A percentile compares a stretch with the other conserved stretches of the same genome.
These are phyloP conservation scores for Dipodascopsis uninucleata DNA, from an alignment of 805 yeast species.

Conservation along the genomic window DNA sequence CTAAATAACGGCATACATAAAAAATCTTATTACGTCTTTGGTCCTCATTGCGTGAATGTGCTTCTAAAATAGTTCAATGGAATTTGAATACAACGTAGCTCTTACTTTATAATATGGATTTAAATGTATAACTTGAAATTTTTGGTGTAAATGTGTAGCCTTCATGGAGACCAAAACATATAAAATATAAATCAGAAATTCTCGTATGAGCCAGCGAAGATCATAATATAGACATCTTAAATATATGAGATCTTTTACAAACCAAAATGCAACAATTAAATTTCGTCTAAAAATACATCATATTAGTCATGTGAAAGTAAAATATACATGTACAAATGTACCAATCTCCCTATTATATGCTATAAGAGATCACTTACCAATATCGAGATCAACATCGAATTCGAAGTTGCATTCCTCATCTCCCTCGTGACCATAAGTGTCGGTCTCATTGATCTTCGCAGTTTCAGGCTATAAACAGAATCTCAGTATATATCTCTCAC, in stretches of 20 bases:
- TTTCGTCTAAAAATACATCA: constrained; percentile 1
- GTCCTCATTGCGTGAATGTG: too few species aligned
- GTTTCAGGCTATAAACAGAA: constrained; percentile 70
- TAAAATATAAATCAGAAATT: too few species aligned
- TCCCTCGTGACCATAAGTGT: constrained; percentile 92
- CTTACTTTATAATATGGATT: neutral
- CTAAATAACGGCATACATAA: too few species aligned
- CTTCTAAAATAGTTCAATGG: neutral
- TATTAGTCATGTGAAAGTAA: neutral
- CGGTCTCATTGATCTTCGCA: constrained; percentile 96
- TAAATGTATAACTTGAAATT: too few species aligned
- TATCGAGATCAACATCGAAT: constrained; percentile 90
- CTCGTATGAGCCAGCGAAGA: too few species aligned
- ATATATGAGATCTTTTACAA: neutral
- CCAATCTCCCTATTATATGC: too few species aligned
- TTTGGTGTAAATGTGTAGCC: too few species aligned
- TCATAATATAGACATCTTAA: too few species aligned
- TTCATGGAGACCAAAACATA: too few species aligned
- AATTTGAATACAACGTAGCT: neutral
- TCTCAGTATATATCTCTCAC: constrained; percentile 7
- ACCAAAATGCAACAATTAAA: constrained; percentile 1
- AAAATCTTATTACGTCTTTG: too few species aligned
- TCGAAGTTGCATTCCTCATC: constrained; percentile 98
- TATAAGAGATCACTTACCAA: constrained; percentile 34
- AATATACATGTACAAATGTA: neutral